phyloP scores from a whole-genome alignment of 2,329 filamentous ascomycete genomes.

The Tolypocladium album region DNA sequence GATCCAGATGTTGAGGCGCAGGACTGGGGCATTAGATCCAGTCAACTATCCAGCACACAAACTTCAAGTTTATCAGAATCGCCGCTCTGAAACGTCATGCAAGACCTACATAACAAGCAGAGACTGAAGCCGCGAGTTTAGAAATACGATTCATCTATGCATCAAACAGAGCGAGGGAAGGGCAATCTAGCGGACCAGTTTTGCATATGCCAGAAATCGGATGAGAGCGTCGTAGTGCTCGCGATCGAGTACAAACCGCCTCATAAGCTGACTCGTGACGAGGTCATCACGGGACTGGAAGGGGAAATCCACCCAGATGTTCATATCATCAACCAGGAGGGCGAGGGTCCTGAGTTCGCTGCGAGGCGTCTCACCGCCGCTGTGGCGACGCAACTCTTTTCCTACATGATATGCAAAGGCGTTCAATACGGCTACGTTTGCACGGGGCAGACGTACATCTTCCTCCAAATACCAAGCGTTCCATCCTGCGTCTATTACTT shows the following conservation, averaged over 20 bases:
- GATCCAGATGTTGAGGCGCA: too few relatives aligned
- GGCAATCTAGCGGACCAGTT: constrained; percentile 21
- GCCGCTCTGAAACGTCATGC: too few relatives aligned
- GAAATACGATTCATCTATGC: too few relatives aligned
- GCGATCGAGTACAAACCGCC: constrained; percentile 12
- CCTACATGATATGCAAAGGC: constrained; percentile 24
- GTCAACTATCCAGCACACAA: too few relatives aligned
- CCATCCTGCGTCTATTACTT: constrained; percentile 20
- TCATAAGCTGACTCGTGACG: constrained; percentile 21
- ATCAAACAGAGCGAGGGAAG: constrained; percentile 8
- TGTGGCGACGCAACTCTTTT: constrained; percentile 28
- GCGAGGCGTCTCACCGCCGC: constrained; percentile 19
- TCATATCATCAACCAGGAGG: constrained; percentile 20
- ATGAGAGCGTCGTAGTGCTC: neutral
- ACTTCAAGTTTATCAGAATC: too few relatives aligned
- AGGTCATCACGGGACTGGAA: constrained; percentile 21
- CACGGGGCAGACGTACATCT: constrained; percentile 19
- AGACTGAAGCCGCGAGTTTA: too few relatives aligned
- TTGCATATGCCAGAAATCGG: constrained; percentile 8
- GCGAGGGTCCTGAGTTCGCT: constrained; percentile 16
- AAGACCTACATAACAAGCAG: too few relatives aligned
- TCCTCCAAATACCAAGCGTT: constrained; percentile 16
- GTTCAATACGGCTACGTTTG: constrained; percentile 23
- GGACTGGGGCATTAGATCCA: too few relatives aligned
- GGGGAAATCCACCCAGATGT: constrained; percentile 20